Evolutionary conservation across 2,329 filamentous ascomycete genomes (phyloP).

Genomic region (Hymenoscyphus albidus): DNA sequence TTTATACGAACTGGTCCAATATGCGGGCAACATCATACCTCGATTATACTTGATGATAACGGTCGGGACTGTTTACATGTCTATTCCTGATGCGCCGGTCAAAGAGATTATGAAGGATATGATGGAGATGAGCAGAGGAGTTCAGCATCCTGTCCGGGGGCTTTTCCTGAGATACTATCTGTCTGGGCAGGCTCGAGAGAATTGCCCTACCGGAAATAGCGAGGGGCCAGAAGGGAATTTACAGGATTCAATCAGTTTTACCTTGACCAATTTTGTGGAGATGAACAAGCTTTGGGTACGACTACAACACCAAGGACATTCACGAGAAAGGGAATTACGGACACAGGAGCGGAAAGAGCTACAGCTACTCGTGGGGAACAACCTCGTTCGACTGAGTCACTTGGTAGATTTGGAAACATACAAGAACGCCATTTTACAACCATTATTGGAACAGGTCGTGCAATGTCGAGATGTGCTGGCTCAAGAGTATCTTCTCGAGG

Average conservation of each 20-base stretch:
- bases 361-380: constrained; percentile 92
- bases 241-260: constrained; percentile 96
- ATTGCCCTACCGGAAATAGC: constrained; percentile 73
- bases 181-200: constrained; percentile 88
- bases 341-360: constrained; percentile 94
- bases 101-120: constrained; percentile 99
- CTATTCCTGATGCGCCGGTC: constrained; percentile 93
- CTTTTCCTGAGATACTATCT: constrained; percentile 95
- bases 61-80: constrained; percentile 98
- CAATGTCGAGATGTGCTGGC: constrained; percentile 96
- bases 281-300: constrained; percentile 99
- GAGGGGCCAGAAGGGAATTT: constrained; percentile 94
- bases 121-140: constrained; percentile 99
- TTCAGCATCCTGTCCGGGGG: constrained; percentile 93
- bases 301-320: constrained; percentile 95
- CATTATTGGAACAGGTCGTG: constrained; percentile 91
- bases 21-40: constrained; percentile 96
- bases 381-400: constrained; percentile 91
- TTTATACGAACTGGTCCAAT: constrained; percentile 95
- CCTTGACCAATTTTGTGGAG: constrained; percentile 97
- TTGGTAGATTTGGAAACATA: constrained; percentile 93
- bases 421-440: constrained; percentile 83
- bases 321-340: constrained; percentile 85
- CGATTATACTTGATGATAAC: constrained; percentile 98
- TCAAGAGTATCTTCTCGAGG: constrained; percentile 95